Evolutionary conservation across 768 basidiomycete species (phyloP), one percentile per base, ranked within the genome.

Genomic region (Boletales sp.): DNA sequence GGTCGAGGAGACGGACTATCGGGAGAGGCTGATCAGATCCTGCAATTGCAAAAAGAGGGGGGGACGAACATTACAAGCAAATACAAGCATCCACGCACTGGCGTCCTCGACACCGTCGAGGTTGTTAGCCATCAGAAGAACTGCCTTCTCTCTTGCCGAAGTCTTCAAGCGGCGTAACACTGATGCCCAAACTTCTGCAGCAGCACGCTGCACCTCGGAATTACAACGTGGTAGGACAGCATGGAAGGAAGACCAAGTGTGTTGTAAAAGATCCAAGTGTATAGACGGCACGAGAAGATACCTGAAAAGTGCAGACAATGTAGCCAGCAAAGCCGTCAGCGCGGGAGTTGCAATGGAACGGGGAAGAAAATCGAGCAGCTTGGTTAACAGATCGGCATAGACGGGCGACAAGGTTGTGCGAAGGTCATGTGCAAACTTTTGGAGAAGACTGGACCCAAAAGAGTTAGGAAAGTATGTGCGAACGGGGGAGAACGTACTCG

Each of bases 111-210:
- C 67, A 6, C 71, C 75, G 13, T 70, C 73, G 9, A 79, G 64
- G 48, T 77, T 72, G 29, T 71, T 67, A 2, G 76, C 76, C 61
- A 94, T 72, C 13, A 88, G 50, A 4, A 60, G 56, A 5, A 90
- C 74, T 0, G 83, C 79, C 41, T 74, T 72, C 46, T 79, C 80
- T 29, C 87, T 72, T 8, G 75, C 73, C 12, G 77, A 73, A 2
- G 72, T 68, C 65, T 90, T 89, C 45, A 94, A 69, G 56, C 88
- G 77, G 43, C 94, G 75, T 38, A 95, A 60, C 0, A 86, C 77
- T 1, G 80, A 81, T 0, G 84, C 90, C 94, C 91, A 97, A 4
- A 91, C 90, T 61, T 97, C 92, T 0, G 90, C 86, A 10, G 88
- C 77, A 1, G 87, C 82, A 21, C 87, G 72, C 60, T 87, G 87